Percentiles rank a stretch among this genome's conserved stretches.
Conservation (phyloP, 163 green algal genomes). For the Coccomyxa subellipsoidea region DNA sequence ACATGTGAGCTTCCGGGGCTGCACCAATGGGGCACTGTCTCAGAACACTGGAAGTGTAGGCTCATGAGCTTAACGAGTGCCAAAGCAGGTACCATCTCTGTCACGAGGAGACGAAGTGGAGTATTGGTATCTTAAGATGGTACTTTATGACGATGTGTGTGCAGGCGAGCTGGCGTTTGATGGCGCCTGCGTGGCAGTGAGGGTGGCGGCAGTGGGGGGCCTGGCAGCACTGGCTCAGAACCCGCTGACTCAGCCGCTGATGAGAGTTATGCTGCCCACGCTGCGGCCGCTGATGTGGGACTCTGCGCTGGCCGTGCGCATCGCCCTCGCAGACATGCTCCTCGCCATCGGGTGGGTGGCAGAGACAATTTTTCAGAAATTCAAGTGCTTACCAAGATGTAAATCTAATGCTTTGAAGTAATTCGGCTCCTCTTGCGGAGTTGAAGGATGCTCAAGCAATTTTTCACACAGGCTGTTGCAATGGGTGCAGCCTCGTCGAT, state of each 20-base stretch:
- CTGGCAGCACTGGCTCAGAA: conserved; percentile 64
- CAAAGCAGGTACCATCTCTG: no score
- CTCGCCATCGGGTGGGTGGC: conserved; percentile 42
- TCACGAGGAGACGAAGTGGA: no score
- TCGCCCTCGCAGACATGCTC: conserved; percentile 60
- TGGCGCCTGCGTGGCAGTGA: conserved; percentile 45
- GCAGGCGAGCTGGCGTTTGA: conserved; percentile 72
- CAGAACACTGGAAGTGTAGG: no score
- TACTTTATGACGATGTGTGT: not conserved
- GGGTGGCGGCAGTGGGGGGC: conserved; percentile 54
- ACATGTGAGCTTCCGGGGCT: no score
- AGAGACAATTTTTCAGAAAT: not conserved
- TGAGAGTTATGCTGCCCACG: conserved; percentile 60
- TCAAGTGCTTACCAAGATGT: not conserved
- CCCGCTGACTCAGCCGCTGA: conserved; percentile 66
- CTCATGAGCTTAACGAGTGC: no score
- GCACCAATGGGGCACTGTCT: no score
- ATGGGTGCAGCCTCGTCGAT: no score
- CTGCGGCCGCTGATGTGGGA: conserved; percentile 61
- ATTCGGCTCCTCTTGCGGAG: no score
- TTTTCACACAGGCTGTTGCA: no score
- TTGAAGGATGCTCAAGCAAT: no score
- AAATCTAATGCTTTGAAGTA: not conserved
- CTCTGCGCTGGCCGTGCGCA: conserved; percentile 45
- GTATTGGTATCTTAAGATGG: not conserved